These are phyloP conservation scores for Huntiella omanensis DNA, from an alignment of 2,329 filamentous ascomycete genomes.

Conservation along the genomic window DNA sequence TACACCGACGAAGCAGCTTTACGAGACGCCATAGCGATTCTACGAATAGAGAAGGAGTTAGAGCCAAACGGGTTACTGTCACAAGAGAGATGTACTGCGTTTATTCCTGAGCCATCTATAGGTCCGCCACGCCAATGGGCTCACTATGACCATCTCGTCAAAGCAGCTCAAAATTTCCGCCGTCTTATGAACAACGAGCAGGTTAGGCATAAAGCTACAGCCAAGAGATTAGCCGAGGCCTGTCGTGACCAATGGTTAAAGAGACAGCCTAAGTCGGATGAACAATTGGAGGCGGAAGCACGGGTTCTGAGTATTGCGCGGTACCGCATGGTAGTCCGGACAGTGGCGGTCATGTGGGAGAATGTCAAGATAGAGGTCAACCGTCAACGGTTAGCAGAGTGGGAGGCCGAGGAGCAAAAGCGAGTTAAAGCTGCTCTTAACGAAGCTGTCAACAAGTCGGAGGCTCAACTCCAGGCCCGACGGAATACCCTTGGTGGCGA, in stretches of 20 bases:
- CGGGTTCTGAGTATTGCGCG: conserved; percentile 44
- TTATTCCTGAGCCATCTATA: conserved; percentile 50
- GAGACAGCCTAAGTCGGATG: conserved; percentile 54
- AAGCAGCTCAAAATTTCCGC: conserved; percentile 63
- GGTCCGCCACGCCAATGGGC: conserved; percentile 66
- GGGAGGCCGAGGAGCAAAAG: conserved; percentile 46
- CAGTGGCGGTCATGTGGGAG: conserved; percentile 39
- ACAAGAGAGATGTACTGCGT: conserved; percentile 48
- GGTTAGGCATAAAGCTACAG: conserved; percentile 52
- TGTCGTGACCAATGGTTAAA: conserved; percentile 58
- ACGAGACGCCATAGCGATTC: conserved; percentile 50
- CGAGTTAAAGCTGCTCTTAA: conserved; percentile 50
- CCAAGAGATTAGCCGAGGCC: conserved; percentile 62
- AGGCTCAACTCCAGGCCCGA: conserved; percentile 47
- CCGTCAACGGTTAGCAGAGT: conserved; percentile 36
- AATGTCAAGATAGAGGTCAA: conserved; percentile 45
- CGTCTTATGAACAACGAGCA: conserved; percentile 66
- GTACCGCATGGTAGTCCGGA: conserved; percentile 53
- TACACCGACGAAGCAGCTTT: conserved; percentile 43
- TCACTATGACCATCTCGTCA: conserved; percentile 70
- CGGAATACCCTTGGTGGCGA: conserved; percentile 24
- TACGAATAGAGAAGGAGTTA: conserved; percentile 52
- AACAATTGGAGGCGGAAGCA: conserved; percentile 68
- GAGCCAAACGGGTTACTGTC: conserved; percentile 60
- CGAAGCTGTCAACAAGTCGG: conserved; percentile 53